These are phyloP conservation scores for Phytophthora sansomeana DNA, from an alignment of 352 stramenopile species.

Conservation along the genomic window DNA sequence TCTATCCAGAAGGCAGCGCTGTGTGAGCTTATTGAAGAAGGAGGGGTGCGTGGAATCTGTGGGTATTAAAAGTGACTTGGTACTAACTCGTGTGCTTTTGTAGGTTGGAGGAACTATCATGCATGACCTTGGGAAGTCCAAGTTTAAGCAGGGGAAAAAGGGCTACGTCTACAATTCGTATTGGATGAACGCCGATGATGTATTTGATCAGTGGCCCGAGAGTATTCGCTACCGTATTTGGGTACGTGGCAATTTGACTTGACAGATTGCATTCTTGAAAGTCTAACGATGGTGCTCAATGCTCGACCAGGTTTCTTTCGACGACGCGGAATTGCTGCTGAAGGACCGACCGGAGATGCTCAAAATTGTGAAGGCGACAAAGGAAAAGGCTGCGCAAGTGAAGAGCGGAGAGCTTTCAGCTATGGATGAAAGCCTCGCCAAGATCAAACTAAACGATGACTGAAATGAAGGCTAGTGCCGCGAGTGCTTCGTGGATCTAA, in stretches of 20 bases:
- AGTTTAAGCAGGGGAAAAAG: neutral
- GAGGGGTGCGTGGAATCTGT: slow-evolving; percentile 21
- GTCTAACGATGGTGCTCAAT: neutral
- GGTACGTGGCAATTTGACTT: slow-evolving; percentile 23
- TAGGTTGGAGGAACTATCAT: neutral
- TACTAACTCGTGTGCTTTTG: slow-evolving; percentile 7
- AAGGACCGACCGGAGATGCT: slow-evolving; percentile 2
- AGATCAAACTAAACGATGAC: too few relatives aligned
- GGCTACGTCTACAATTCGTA: slow-evolving; percentile 12
- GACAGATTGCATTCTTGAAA: neutral
- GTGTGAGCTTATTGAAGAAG: slow-evolving; percentile 31
- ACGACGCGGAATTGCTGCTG: slow-evolving; percentile 17
- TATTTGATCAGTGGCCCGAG: slow-evolving; percentile 28
- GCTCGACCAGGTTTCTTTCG: slow-evolving; percentile 15
- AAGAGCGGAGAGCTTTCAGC: neutral
- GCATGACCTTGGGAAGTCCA: neutral
- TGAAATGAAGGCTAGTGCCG: too few relatives aligned
- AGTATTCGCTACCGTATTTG: slow-evolving; percentile 28
- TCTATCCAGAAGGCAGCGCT: neutral
- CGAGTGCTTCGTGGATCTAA: too few relatives aligned
- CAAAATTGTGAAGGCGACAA: slow-evolving; percentile 4
- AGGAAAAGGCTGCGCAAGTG: neutral
- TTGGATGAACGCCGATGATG: slow-evolving; percentile 10
- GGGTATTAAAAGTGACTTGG: neutral
- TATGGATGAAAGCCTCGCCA: neutral